A percentile compares a stretch with the other conserved stretches of the same genome.
These are phyloP conservation scores for Chrysophaeum taylorii DNA, from an alignment of 352 stramenopile species.

Conservation along the genomic window DNA sequence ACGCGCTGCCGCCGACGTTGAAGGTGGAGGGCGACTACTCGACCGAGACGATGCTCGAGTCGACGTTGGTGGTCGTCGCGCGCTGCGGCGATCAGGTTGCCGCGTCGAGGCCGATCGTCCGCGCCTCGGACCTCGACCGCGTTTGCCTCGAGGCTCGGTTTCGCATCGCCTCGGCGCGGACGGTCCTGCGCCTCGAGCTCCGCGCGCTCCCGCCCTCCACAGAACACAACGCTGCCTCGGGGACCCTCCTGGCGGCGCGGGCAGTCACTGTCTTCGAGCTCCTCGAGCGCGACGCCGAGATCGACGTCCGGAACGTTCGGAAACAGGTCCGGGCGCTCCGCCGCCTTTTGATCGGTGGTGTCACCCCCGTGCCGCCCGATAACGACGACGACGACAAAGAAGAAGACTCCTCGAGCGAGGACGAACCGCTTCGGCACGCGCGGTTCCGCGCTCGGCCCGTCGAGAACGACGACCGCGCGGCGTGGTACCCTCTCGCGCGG, in stretches of 20 bases:
- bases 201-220: no score
- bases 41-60: not conserved
- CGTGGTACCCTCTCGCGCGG: no score
- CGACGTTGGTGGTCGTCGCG: not conserved
- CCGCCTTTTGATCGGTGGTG: no score
- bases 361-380: no score
- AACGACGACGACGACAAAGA: not conserved
- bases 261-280: not conserved
- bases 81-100: not conserved
- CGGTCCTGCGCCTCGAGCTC: not conserved
- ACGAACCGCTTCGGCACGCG: not conserved
- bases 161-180: not conserved
- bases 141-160: not conserved
- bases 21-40: not conserved
- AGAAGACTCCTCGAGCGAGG: not conserved
- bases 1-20: not conserved
- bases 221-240: no score
- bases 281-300: not conserved
- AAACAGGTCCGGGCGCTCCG: not conserved
- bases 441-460: not conserved
- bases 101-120: not conserved
- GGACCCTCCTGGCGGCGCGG: not conserved
- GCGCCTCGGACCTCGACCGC: not conserved
- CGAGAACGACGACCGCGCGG: not conserved
- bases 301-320: not conserved